Evolutionary conservation across 106 monocot genomes (phyloP).

Genomic region (Dendrobium catenatum): DNA sequence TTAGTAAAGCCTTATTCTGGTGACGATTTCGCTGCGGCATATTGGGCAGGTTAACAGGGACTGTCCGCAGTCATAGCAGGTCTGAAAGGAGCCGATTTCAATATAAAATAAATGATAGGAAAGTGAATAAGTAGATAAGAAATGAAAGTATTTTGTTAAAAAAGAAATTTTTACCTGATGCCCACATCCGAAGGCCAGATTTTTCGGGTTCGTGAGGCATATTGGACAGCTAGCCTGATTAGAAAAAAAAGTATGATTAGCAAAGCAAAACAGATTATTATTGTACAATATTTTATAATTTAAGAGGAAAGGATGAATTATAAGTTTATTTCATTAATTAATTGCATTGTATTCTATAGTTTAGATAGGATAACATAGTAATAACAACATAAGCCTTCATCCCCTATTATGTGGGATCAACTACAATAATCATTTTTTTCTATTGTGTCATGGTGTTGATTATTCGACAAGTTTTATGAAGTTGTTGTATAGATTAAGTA

Average conservation of each 20-base stretch:
- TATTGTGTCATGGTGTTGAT: too few species aligned
- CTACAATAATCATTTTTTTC: too few species aligned
- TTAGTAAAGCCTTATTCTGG: slow-evolving; percentile 52
- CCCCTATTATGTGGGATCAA: too few species aligned
- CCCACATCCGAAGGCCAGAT: slow-evolving; percentile 92
- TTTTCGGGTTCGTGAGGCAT: slow-evolving; percentile 74
- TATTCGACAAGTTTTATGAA: too few species aligned
- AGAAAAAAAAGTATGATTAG: not conserved
- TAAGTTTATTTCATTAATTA: too few species aligned
- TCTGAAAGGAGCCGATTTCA: slow-evolving; percentile 20
- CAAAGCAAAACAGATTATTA: not conserved
- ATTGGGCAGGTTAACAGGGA: slow-evolving; percentile 30
- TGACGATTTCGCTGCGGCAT: slow-evolving; percentile 38
- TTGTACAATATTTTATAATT: too few species aligned
- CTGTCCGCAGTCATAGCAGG: slow-evolving; percentile 40
- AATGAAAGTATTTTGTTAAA: too few species aligned
- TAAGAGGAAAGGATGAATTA: too few species aligned
- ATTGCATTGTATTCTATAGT: too few species aligned
- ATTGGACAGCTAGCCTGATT: slow-evolving; percentile 78
- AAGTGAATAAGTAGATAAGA: not conserved
- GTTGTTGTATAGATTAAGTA: too few species aligned
- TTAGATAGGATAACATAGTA: too few species aligned
- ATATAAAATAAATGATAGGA: not conserved
- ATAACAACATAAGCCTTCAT: too few species aligned
- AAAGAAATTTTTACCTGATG: slow-evolving; percentile 56